Base-by-base conservation (phyloP, 371 early-diverging fungal genomes). In the Choanephora cucurbitarum region DNA sequence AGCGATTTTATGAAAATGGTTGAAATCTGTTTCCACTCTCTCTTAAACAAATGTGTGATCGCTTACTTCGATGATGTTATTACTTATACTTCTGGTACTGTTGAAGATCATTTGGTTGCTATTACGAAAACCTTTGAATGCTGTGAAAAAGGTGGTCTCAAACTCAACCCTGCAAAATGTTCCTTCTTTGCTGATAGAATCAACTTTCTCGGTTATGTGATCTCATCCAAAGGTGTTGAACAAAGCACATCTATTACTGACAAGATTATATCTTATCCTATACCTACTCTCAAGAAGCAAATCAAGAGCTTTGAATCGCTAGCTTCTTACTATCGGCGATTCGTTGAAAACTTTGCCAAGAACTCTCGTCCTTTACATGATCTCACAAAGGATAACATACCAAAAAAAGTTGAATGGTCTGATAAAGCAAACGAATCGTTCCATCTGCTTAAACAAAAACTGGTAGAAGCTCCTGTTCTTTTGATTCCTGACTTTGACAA, bases 1-100 rank as follows among this genome's bases (percentile, higher is more conserved):
- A 69, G 67, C 0, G 67, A 67, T 0, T 71, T 77, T 24, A 68
- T 68, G 33, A 37, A 64, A 17, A 13, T 68, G 7, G 66, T 75
- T 67, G 68, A 80, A 48, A 13, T 21, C 55, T 77, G 13, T 58
- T 75, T 44, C 60, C 52, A n/a, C 61, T 54, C 31, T 33, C 60
- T 43, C n/a, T 32, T 46, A 0, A 46, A 44, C 45, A 28, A 28
- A 28, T 28, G 28, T 28, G 24, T 51, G 17, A 46, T 50, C 0
- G 45, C 44, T 1, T 56, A 56, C 19, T 17, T 56, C 0, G 57
- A 56, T 21, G 57, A 56, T 32, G 17, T 56, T 0, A 48, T 21
- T 11, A 24, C 34, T 1, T 56, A 49, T 10, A 40, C 49, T 0
- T 21, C 48, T 1, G 18, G 6, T 24, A 37, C 31, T 6, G 37